These are phyloP conservation scores for Mycena vitilis DNA, from an alignment of 768 basidiomycete species.

Conservation along the genomic window DNA sequence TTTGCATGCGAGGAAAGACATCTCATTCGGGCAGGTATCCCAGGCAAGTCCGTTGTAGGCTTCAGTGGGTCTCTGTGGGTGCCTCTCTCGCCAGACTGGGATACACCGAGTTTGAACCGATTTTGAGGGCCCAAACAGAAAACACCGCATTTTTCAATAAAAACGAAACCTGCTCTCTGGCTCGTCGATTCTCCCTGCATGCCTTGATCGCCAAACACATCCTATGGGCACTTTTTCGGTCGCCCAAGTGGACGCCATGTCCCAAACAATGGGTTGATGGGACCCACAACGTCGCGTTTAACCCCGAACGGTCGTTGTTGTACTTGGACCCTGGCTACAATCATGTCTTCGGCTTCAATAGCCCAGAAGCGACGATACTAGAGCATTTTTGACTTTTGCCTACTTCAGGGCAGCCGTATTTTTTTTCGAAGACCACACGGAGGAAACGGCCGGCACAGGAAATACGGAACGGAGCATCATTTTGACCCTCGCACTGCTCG, in stretches of 20 bases:
- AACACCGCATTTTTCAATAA: too few species aligned
- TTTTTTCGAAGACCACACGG: not conserved
- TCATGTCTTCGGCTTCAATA: not conserved
- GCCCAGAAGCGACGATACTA: not conserved
- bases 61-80: not conserved
- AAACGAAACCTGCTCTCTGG: not conserved
- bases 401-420: not conserved
- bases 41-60: slow-evolving; percentile 1
- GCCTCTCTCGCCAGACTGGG: not conserved
- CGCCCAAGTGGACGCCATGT: not conserved
- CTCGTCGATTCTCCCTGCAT: not conserved
- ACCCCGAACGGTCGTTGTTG: not conserved
- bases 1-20: not conserved
- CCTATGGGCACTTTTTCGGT: not conserved
- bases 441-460: too few species aligned
- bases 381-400: not conserved
- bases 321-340: not conserved
- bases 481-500: not conserved
- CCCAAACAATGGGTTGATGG: slow-evolving; percentile 1
- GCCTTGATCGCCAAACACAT: not conserved
- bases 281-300: slow-evolving; percentile 10
- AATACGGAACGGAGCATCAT: slow-evolving; percentile 4
- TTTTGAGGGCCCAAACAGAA: not conserved
- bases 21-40: not conserved
- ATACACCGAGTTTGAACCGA: not conserved